Percentiles rank a stretch among this genome's conserved stretches.
Evolutionary conservation across 169 alveolate species (phyloP).

Genomic region (Plasmodium relictum): DNA sequence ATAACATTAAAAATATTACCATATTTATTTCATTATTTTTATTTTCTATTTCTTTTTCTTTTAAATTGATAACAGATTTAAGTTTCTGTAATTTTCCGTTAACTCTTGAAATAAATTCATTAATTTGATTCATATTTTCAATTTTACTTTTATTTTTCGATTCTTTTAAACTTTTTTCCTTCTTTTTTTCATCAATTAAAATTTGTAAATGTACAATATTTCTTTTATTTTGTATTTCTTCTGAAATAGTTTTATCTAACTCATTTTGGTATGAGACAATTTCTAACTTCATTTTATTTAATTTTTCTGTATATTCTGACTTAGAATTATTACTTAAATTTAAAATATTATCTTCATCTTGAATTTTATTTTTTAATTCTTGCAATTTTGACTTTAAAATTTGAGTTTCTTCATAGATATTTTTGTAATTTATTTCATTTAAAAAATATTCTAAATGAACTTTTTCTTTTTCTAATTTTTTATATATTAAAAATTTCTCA

Average conservation of each 20-base stretch:
- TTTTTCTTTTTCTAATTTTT: conserved; percentile 75
- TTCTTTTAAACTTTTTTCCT: conserved; percentile 65
- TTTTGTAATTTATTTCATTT: conserved; percentile 74
- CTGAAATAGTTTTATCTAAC: conserved; percentile 50
- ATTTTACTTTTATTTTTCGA: conserved; percentile 59
- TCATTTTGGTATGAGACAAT: conserved; percentile 57
- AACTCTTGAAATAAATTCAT: conserved; percentile 61
- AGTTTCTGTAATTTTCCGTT: conserved; percentile 49
- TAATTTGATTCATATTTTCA: conserved; percentile 72
- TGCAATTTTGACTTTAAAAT: conserved; percentile 56
- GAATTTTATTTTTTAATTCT: conserved; percentile 73
- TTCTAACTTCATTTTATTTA: conserved; percentile 74
- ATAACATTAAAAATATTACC: conserved; percentile 13
- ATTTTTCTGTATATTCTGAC: conserved; percentile 60
- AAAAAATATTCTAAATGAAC: conserved; percentile 70
- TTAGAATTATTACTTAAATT: conserved; percentile 30
- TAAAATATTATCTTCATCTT: conserved; percentile 70
- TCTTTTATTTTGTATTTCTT: conserved; percentile 74
- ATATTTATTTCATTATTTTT: conserved; percentile 62
- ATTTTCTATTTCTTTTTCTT: conserved; percentile 65
- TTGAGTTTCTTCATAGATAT: conserved; percentile 74
- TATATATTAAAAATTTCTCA: conserved; percentile 75
- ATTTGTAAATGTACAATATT: conserved; percentile 53
- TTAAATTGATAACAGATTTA: conserved; percentile 27
- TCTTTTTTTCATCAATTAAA: conserved; percentile 67